Evolutionary conservation across 352 stramenopile species (phyloP), one percentile per base, ranked within the genome.

Genomic region (Globisporangium emineosum): DNA sequence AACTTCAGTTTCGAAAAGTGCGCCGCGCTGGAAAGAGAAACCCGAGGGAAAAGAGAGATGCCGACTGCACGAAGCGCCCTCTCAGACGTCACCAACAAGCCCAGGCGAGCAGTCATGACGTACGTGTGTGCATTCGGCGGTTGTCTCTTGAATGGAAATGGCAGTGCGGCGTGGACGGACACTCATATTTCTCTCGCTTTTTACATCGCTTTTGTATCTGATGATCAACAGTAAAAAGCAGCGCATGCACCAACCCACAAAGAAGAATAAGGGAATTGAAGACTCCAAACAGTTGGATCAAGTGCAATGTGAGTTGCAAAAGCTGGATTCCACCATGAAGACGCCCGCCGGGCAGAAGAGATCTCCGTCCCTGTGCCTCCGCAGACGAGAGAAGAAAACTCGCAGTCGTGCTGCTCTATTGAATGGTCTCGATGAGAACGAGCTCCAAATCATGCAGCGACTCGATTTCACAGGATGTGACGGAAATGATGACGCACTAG

Each of bases 401-500:
- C 54, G 30, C n/a, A 45, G 40, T n/a, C 54, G 54, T 0, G 43
- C 19, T 25, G 43, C 33, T 53, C 3, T 58, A 3, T n/a, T 67
- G 3, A 19, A 47, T 12, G 3, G 4, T 40, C 8, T 33, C 5
- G 8, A 29, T 21, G 54, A 42, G 5, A 32, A 6, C 2, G 55
- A 62, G 19, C 19, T 1, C 25, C 35, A 60, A 5, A 32, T 68
- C 21, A n/a, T 65, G 30, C 65, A 68, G 60, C 52, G 30, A 10
- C 55, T 71, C 29, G 60, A 71, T 30, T 71, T 71, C 35, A 21
- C 40, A 1, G 49, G 29, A 2, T 66, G 49, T 32, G 52, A 35
- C 8, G 33, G 50, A 23, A 19, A 45, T 29, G 21, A 32, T 25
- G 51, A 2, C 13, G 17, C n/a, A 8, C 33, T 27, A 17, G 25